A percentile compares a stretch with the other conserved stretches of the same genome.
Conservation (phyloP, 306 rosid species). For the Pyrus bretschneideri region DNA sequence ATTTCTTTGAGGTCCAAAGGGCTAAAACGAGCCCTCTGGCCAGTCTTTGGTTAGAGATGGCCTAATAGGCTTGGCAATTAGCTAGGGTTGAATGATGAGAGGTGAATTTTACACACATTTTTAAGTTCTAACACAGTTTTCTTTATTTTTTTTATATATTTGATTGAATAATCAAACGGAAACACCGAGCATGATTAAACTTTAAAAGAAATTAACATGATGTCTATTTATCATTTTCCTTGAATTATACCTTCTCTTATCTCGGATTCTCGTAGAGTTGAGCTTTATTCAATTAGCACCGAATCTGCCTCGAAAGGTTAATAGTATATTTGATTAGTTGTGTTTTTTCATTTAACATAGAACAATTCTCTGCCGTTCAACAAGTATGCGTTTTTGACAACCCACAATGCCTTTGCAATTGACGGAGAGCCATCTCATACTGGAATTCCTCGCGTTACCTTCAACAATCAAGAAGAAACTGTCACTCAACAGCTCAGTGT, state of each 20-base stretch:
- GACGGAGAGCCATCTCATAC: slow-evolving; percentile 63
- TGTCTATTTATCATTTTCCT: too few species aligned
- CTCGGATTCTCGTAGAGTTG: too few species aligned
- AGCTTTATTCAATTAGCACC: too few species aligned
- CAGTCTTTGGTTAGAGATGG: too few species aligned
- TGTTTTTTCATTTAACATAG: slow-evolving; percentile 22
- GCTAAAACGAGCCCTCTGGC: too few species aligned
- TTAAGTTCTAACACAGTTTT: too few species aligned
- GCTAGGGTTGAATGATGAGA: background rate
- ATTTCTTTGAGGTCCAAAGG: too few species aligned
- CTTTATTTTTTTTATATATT: too few species aligned
- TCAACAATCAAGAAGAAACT: slow-evolving; percentile 63
- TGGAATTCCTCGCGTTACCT: slow-evolving; percentile 57
- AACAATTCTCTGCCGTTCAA: slow-evolving; percentile 82
- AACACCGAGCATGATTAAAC: too few species aligned
- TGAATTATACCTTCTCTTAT: too few species aligned
- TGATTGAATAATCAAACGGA: background rate
- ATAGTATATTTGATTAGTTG: background rate
- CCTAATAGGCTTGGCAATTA: background rate
- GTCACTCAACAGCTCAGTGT: slow-evolving; percentile 76
- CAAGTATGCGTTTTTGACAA: slow-evolving; percentile 84
- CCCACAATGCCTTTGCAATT: slow-evolving; percentile 76
- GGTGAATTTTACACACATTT: background rate
- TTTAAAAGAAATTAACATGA: too few species aligned
- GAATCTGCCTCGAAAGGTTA: too few species aligned